phyloP scores from a whole-genome alignment of 768 basidiomycete genomes.

The Phlegmacium glaucopus region DNA sequence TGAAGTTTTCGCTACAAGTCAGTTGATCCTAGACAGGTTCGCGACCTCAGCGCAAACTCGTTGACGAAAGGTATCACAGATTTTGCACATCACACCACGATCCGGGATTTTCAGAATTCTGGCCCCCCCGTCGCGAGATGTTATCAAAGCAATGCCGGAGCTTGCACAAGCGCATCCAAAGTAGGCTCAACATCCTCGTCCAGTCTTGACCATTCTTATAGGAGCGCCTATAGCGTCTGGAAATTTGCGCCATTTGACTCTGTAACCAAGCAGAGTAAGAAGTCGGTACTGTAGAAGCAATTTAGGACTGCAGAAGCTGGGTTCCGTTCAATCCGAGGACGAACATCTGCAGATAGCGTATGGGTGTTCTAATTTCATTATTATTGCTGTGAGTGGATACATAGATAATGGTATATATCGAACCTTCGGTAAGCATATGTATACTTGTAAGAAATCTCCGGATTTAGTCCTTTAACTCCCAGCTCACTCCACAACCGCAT shows the following conservation, averaged over 20 bases:
- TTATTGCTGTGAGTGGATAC: constrained; percentile 15
- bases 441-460: neutral
- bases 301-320: too few species aligned
- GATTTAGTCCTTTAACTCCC: constrained; percentile 68
- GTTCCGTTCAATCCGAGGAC: too few species aligned
- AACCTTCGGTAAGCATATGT: constrained; percentile 7
- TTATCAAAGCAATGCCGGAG: constrained; percentile 19
- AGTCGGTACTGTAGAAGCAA: neutral
- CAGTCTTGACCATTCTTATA: neutral
- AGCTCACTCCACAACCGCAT: constrained; percentile 95
- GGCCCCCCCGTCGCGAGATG: constrained; percentile 23
- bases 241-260: constrained; percentile 23
- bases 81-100: constrained; percentile 28
- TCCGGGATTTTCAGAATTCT: constrained; percentile 16
- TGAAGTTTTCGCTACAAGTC: too few species aligned
- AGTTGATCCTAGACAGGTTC: constrained; percentile 7
- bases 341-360: neutral
- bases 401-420: constrained; percentile 19
- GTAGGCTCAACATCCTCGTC: constrained; percentile 11
- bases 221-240: constrained; percentile 16
- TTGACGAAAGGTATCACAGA: constrained; percentile 13
- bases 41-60: constrained; percentile 11
- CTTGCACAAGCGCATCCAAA: constrained; percentile 15
- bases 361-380: neutral
- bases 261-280: constrained; percentile 13